Evolutionary conservation across 257 asterid genomes (phyloP), one percentile per base, ranked within the genome.

Genomic region (Solanum sejunctum): DNA sequence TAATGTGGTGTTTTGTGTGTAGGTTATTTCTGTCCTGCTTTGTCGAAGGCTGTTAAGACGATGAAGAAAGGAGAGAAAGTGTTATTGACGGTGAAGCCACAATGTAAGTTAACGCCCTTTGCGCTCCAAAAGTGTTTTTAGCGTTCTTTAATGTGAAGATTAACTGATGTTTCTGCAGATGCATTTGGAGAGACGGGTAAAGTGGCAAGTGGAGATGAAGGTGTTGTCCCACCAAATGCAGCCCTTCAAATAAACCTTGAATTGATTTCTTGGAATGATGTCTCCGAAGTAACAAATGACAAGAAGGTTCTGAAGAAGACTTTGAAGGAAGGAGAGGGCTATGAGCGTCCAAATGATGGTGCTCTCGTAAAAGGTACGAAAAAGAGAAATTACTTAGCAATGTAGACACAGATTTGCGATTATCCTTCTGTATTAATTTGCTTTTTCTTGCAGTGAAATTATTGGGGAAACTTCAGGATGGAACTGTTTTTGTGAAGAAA

Each of bases 61-160:
- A 92, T 92, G 95, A 92, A 91, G 86, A 92, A 92, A 87, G 93
- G 91, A 47, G 95, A 92, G 82, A 85, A 80, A 67, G 93, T 66
- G 5, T 64, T 83, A 39, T 41, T 91, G 82, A 89, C 87, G 0
- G 92, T 91, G 26, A 91, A 88, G 79, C 87, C 95, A 36, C 84
- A 85, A 26, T 91, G 93, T 91, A 89, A 83, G 92, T 81, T 10
- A 8, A 66, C 7, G 13, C 51, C 36, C 28, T 1, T 28, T 32
- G 36, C 36, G 18, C 36, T 28, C 71, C 16, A 21, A 20, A 17
- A 67, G 18, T 73, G 57, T 32, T 32, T 55, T 66, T 20, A 5
- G 47, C 7, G 43, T 60, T 47, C 75, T 82, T 72, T 80, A 63
- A 39, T 69, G 49, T 32, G 51, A 28, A 84, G 77, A 17, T 80